Base-by-base conservation (phyloP, 257 asterid genomes). In the Prunella vulgaris region DNA sequence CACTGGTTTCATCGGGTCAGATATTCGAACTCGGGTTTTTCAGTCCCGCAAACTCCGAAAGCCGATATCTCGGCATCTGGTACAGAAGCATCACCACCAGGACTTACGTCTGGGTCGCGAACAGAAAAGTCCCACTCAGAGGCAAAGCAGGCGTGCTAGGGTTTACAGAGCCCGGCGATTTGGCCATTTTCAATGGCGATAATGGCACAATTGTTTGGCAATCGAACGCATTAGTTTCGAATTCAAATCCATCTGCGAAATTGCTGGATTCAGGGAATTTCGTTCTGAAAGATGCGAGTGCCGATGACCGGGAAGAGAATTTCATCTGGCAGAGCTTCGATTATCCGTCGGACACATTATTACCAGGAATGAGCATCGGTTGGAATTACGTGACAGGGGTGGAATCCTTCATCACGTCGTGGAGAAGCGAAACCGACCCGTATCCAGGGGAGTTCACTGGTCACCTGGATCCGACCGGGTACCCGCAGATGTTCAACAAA, bases 11-110 rank as follows among this genome's bases (percentile, higher is more conserved):
- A 30, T 18, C 62, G 5, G 51, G 51, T 5, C 22, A 46, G 6
- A 12, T 51, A 1, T 66, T 66, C 6, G 72, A 66, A 51, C 72
- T 66, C 21, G 72, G 72, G 3, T 66, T 51, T 10, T 49, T 66
- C 60, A 65, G 17, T 27, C 60, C 49, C 0, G 20, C 2, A 49
- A 48, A 28, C 21, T 49, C 48, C 4, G 10, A 0, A 10, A 49
- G 10, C 2, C 30, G 60, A 3, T 66, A 48, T 30, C 10, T 66
- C 0, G 60, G 71, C 30, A 66, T 66, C 0, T 66, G 61, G 71
- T 66, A 48, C 71, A 28, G 10, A 12, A 48, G 49, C 33, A 27
- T 28, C 18, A 9, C 48, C 28, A 15, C 10, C 18, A 9, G 7
- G 44, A 66, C 71, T 27, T 13, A 7, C 9, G 42, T 66, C 12